Evolutionary conservation across 345 rosid genomes (phyloP), one percentile per base, ranked within the genome.

Genomic region (Salix koriyanagi): DNA sequence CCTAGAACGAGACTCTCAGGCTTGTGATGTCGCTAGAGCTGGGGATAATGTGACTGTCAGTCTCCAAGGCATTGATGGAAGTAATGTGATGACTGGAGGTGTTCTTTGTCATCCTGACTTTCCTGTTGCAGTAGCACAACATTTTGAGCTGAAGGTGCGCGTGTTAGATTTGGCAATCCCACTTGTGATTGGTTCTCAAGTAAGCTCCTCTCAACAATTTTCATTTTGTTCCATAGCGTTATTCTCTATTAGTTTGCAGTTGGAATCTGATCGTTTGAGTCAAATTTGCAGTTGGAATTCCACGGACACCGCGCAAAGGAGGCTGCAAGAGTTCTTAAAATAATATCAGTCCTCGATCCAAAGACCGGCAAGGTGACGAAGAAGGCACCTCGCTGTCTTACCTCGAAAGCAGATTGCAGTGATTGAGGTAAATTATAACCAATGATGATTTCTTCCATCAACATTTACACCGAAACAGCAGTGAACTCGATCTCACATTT

Each of bases 61-160:
- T 83, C 89, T 96, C 79, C 89, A 79, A 69, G 97, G 98, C 67
- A 77, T 96, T 26, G 98, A 94, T 70, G 90, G 79, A 46, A 88
- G 76, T 79, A 74, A 81, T 77, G 91, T 89, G 60, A 88, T 91
- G 81, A 87, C 98, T 75, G 98, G 99, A 36, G 99, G 91, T 71
- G 97, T 91, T 14, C 79, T 94, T 67, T 94, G 98, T 77, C 99
- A 96, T 84, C 97, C 97, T 16, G 96, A 89, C 84, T 94, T 81
- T 72, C 97, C 97, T 5, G 91, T 92, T 77, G 75, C 94, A 25
- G 82, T 88, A 71, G 88, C 97, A 62, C 80, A 83, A 65, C 96
- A 77, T 85, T 78, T 94, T 84, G 99, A 92, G 83, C 79, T 96
- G 79, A 90, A 82, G 83, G 90, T 94, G 78, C 87, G 92, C 0